Base-by-base conservation (phyloP, 2,329 filamentous ascomycete genomes). In the Aspergillus jensenii region DNA sequence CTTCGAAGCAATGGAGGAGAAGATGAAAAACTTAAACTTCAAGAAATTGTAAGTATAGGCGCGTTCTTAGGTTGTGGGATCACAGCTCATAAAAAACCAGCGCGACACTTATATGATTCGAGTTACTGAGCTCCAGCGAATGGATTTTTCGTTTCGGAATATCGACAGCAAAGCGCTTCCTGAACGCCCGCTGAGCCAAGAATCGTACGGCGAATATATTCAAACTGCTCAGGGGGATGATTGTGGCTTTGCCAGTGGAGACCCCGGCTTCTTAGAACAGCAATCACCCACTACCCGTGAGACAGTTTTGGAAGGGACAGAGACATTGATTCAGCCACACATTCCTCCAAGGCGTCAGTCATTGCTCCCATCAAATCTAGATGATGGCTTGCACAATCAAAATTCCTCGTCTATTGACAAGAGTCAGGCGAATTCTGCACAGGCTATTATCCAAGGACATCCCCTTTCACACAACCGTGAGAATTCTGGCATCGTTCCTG, bases 41-140 rank as follows among this genome's bases (percentile, higher is more conserved):
- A 97, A 70, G 90, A 91, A 51, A 98, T 99, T 79, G 91, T 96
- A 81, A 84, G 90, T 84, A 25, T 40, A 55, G 19, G 17, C 31
- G 2, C 15, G 68, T 62, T 21, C 15, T 11, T 6, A 23, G 45
- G 55, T 25, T 48, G 14, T 35, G 6, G 9, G 27, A 31, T 12
- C 25, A 8, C 19, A 37, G n/a, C 17, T 40, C 47, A 47, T 61
- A 64, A 66, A 27, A 31, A 19, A 45, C 25, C 60, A 96, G 91
- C 88, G 91, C 68, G 87, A 89, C 63, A 97, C 93, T 2, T 99
- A 99, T 73, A 91, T 89, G 52, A 91, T 88, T 58, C 88, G 95
- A 55, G 96, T 98, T 65, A 87, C 89, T 48, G 95, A 99, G 73
- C 80, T 99, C 41, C 86, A 90, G 67, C 87, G 88, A 62, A 85